Base-by-base conservation (phyloP, 2,329 filamentous ascomycete species). In the Didymella exigua region DNA sequence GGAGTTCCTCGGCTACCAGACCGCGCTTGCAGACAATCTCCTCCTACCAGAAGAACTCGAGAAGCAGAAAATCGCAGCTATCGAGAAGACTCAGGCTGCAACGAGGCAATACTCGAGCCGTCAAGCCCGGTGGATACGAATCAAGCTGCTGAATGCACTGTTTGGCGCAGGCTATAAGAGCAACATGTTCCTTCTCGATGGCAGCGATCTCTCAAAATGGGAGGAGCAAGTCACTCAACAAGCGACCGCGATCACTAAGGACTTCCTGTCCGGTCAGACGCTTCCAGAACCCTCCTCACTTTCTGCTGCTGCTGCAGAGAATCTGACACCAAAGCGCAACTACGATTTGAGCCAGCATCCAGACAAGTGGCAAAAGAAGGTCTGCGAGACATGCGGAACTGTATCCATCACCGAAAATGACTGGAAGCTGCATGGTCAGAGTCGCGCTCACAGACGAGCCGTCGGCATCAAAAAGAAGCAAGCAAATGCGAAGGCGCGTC, bases 81-180 rank as follows among this genome's bases (percentile, higher is more conserved):
- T 96, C 0, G 89, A 93, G 60, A 84, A 86, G 44, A 93, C 91
- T 60, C 91, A 96, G 71, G 83, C 85, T 5, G 90, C 90, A 2
- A 99, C 93, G 0, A 84, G 91, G 9, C 91, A 93, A 63, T 99
- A 99, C 69, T 90, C 93, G 2, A 89, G 86, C 57, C 86, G 89
- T 7, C 95, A 99, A 73, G 79, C 90, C 16, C 85, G 88, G 54
- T 99, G 93, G 91, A 96, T 98, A 50, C 84, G 88, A 14, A 84
- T 88, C 62, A 96, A 96, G 69, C 82, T 96, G 23, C 82, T 95
- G 36, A 86, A 88, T 9, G 85, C 87, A 1, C 77, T 95, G 24
- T 80, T 78, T 31, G 82, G 84, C 16, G 80, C 84, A 30, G 80
- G 76, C 2, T 75, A 80, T 14, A 75, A 79, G 45, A 74, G 83